These are phyloP conservation scores for Pyrrhoderma noxium DNA, from an alignment of 1,284 basidiomycete species.

Conservation along the genomic window DNA sequence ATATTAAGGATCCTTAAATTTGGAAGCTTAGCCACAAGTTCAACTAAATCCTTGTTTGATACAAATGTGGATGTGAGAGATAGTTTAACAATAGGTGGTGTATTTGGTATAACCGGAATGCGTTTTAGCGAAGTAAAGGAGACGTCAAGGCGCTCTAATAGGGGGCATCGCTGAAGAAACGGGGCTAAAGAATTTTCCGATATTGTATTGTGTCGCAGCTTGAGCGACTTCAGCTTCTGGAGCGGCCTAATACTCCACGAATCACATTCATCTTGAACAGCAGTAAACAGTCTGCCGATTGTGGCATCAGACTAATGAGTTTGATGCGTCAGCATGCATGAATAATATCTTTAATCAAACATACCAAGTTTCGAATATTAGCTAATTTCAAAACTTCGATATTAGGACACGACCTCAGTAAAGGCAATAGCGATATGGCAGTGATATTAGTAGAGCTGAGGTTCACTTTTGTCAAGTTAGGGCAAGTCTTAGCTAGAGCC, in stretches of 20 bases:
- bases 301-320: slow-evolving; percentile 47
- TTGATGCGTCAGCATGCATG: slow-evolving; percentile 5
- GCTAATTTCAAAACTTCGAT: slow-evolving; percentile 57
- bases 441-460: slow-evolving; percentile 54
- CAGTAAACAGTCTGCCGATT: slow-evolving; percentile 38
- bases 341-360: slow-evolving; percentile 19
- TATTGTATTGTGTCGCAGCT: slow-evolving; percentile 49
- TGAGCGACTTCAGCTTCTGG: slow-evolving; percentile 41
- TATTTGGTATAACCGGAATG: slow-evolving; percentile 12
- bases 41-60: slow-evolving; percentile 34
- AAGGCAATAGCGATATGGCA: slow-evolving; percentile 38
- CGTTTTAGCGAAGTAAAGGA: slow-evolving; percentile 55
- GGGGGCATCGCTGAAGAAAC: slow-evolving; percentile 41
- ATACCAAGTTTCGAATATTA: slow-evolving; percentile 52
- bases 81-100: slow-evolving; percentile 40
- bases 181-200: slow-evolving; percentile 40
- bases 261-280: slow-evolving; percentile 21
- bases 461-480: slow-evolving; percentile 41
- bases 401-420: slow-evolving; percentile 36
- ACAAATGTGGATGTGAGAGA: slow-evolving; percentile 52
- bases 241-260: slow-evolving; percentile 27
- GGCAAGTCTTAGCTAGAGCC: slow-evolving; percentile 38
- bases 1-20: slow-evolving; percentile 43
- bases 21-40: slow-evolving; percentile 33
- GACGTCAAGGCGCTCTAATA: slow-evolving; percentile 47